These are phyloP conservation scores for Arabidopsis suecica DNA, from an alignment of 345 rosid genomes.

Conservation along the genomic window DNA sequence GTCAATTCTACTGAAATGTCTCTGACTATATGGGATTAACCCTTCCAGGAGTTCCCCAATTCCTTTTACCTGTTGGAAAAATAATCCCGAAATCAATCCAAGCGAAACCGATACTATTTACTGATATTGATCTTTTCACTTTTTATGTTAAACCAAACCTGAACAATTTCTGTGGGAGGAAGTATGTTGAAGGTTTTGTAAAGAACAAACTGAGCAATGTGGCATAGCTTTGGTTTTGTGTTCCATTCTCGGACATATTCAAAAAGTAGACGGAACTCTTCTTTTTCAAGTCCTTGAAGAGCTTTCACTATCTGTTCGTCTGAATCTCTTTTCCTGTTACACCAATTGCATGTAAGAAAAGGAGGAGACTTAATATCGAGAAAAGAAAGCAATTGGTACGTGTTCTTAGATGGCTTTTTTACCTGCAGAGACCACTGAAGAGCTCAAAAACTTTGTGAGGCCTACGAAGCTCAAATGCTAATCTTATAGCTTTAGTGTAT, in stretches of 20 bases:
- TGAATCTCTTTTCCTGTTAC: conserved; percentile 63
- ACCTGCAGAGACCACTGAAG: conserved; percentile 81
- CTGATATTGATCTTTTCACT: background rate
- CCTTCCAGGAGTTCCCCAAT: conserved; percentile 88
- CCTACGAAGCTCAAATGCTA: conserved; percentile 84
- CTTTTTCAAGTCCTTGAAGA: conserved; percentile 66
- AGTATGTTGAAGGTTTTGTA: conserved; percentile 69
- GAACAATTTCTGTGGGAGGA: conserved; percentile 77
- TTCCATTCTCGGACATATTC: conserved; percentile 95
- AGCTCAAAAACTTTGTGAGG: conserved; percentile 84
- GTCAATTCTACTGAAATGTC: conserved; percentile 90
- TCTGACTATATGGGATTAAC: conserved; percentile 82
- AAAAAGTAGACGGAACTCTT: conserved; percentile 70
- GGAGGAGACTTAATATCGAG: conserved; percentile 8
- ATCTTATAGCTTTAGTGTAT: conserved; percentile 73
- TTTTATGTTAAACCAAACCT: conserved; percentile 55
- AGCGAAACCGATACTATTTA: conserved; percentile 9
- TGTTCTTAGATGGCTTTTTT: conserved; percentile 38
- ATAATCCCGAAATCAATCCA: conserved; percentile 22
- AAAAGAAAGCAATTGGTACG: conserved; percentile 4
- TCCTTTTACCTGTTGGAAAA: conserved; percentile 65
- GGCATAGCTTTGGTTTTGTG: conserved; percentile 88
- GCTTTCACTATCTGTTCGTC: conserved; percentile 64
- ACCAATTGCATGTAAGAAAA: conserved; percentile 21
- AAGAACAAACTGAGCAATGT: conserved; percentile 82